These are phyloP conservation scores for Deinandra increscens DNA, from an alignment of 129 eudicot species.

Conservation along the genomic window DNA sequence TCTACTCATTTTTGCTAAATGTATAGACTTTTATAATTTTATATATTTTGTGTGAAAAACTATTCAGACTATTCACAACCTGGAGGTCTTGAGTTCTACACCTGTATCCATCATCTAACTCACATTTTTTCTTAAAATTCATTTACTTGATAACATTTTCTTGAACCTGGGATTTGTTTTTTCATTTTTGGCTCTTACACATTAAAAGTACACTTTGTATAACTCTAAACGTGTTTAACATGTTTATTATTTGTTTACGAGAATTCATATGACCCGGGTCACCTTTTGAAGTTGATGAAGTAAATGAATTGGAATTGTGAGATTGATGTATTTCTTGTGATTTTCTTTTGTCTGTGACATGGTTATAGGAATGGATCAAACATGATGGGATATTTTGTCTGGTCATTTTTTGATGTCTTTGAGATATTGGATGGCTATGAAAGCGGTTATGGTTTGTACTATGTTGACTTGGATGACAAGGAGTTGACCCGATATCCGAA, in stretches of 20 bases:
- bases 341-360: not conserved
- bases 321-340: not conserved
- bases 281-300: not conserved
- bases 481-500: slow-evolving; percentile 48
- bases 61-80: no score
- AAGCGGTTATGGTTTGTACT: slow-evolving; percentile 42
- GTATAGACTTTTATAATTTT: no score
- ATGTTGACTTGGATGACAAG: slow-evolving; percentile 45
- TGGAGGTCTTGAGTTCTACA: no score
- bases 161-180: no score
- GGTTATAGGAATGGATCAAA: slow-evolving; percentile 50
- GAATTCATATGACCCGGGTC: not conserved
- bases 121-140: no score
- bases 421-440: slow-evolving; percentile 38
- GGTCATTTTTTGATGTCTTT: slow-evolving; percentile 50
- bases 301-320: not conserved
- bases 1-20: no score
- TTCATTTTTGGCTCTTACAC: not conserved
- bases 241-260: not conserved
- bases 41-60: no score
- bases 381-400: slow-evolving; percentile 47
- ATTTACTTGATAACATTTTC: no score
- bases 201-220: not conserved
- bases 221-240: not conserved
- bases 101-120: no score